Base-by-base conservation (phyloP, 768 basidiomycete genomes). In the Agaricus subrufescens region DNA sequence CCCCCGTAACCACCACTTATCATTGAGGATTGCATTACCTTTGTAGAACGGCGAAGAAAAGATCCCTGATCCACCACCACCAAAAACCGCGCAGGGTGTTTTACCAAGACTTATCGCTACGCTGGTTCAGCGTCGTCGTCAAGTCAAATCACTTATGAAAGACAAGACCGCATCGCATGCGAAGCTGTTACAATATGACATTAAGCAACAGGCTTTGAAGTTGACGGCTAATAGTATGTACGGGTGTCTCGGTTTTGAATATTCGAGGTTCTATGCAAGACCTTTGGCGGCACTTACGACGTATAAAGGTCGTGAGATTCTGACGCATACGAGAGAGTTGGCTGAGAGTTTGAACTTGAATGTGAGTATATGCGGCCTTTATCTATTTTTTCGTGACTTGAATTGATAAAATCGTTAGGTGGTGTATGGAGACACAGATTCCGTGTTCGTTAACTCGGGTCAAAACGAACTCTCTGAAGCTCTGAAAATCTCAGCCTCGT, bases 201-300 rank as follows among this genome's bases (percentile, higher is more conserved):
- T 98, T 74, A 94, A 94, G 67, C 97, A 99, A 63, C 87, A 91
- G 70, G 97, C 97, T 1, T 77, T 98, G 49, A 98, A 98, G 73
- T 84, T 98, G 34, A 99, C 97, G 3, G 97, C 97, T 48, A 98
- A 99, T 75, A 95, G 92, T 78, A 99, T 98, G 97, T 99, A 99
- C 70, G 97, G 97, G 15, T 99, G 97, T 77, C 86, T 99, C 23
- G 97, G 97, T 47, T 98, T 98, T 67, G 94, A 95, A 66, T 90
- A 94, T 63, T 98, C 97, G 9, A 78, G 97, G 49, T 98, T 98
- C 77, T 98, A 94, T 61, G 97, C 97, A 23, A 83, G 92, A 43
- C 94, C 95, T 0, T 83, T 99, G n/a, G 97, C 97, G 14, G 94
- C 97, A 44, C 80, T 99, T 47, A 98, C 95, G 23, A 99, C 97